Evolutionary conservation across 139 green algal genomes (phyloP), one percentile per base, ranked within the genome.

Genomic region (Limnomonas spitsbergensis): DNA sequence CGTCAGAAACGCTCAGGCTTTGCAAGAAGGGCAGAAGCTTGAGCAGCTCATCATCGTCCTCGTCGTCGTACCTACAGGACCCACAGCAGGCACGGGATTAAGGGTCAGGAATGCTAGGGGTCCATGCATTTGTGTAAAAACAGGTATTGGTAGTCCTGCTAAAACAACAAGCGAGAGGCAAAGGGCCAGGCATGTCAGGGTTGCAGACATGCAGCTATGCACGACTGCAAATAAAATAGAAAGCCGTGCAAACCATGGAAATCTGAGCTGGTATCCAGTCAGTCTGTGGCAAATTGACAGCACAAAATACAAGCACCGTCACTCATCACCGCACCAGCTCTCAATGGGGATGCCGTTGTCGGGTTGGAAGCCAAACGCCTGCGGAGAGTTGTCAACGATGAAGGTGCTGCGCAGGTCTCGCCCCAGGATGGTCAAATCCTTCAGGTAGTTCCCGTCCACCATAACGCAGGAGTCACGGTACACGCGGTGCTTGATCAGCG

Each of bases 391-490:
- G 88, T 99, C 95, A 1, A 99, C 84, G 42, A 99, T 99, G 54
- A 94, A 76, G 38, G 92, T 95, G 67, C 90, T 85, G 3, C 76
- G 69, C 66, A 99, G 86, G 82, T 99, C 95, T 4, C 95, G 82
- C 6, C 95, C 95, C 47, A 99, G 89, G 20, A 97, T 84, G 26
- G 80, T 84, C 20, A 93, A 80, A 66, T 94, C 89, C 74, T 97
- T 97, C 4, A 98, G 81, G 80, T 97, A 98, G 87, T 98, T 98
- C 40, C 95, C 95, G 61, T 98, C 95, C 66, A 96, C 92, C 31
- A 94, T 81, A 0, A 98, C 93, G 81, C 95, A 98, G 0, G 80
- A 89, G 69, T 98, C 95, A n/a, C 94, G 82, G 87, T 93, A 98
- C 26, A 98, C 83, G 40, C 95, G 88, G 84, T 98, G 94, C 66